Percentiles rank a stretch among this genome's conserved stretches.
phyloP scores from a whole-genome alignment of 495 filamentous ascomycete genomes.

The Copromyces sp. region DNA sequence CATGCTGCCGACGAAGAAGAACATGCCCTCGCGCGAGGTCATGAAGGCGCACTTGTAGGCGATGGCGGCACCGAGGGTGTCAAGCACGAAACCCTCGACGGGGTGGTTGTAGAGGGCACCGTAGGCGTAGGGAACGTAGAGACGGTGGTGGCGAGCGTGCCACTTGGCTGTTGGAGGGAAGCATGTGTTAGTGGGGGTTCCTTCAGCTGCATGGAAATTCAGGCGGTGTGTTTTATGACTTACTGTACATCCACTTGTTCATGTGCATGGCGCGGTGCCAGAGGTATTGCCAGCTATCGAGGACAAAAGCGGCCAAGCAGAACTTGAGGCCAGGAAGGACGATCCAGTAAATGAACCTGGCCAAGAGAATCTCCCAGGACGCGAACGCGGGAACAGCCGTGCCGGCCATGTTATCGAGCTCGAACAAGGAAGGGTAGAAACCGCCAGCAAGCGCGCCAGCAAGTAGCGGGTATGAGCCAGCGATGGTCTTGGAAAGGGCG shows the following conservation, averaged over 20 bases:
- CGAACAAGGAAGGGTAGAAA: constrained; percentile 51
- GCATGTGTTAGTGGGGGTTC: not conserved
- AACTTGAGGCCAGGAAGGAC: constrained; percentile 69
- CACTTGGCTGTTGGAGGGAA: constrained; percentile 46
- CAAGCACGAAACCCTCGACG: constrained; percentile 83
- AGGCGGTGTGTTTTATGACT: constrained; percentile 21
- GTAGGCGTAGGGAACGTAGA: constrained; percentile 96
- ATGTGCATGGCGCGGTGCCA: constrained; percentile 88
- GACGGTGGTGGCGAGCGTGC: constrained; percentile 88
- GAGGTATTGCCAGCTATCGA: constrained; percentile 98
- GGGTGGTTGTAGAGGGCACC: constrained; percentile 96
- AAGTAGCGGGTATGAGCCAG: constrained; percentile 48
- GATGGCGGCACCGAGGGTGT: constrained; percentile 75
- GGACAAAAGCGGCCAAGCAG: constrained; percentile 53
- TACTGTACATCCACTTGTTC: constrained; percentile 95
- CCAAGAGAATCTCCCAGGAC: constrained; percentile 65
- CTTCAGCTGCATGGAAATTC: not conserved
- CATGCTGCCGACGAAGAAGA: constrained; percentile 73
- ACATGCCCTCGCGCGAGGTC: constrained; percentile 68
- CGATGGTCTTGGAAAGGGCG: constrained; percentile 45
- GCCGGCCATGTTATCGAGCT: constrained; percentile 34
- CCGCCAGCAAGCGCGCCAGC: constrained; percentile 64
- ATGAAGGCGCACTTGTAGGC: constrained; percentile 70
- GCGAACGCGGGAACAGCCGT: constrained; percentile 44
- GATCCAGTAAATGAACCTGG: constrained; percentile 67